A percentile compares a stretch with the other conserved stretches of the same genome.
phyloP scores from a whole-genome alignment of 192 early-diverging fungal species.

The Coemansia reversa region DNA sequence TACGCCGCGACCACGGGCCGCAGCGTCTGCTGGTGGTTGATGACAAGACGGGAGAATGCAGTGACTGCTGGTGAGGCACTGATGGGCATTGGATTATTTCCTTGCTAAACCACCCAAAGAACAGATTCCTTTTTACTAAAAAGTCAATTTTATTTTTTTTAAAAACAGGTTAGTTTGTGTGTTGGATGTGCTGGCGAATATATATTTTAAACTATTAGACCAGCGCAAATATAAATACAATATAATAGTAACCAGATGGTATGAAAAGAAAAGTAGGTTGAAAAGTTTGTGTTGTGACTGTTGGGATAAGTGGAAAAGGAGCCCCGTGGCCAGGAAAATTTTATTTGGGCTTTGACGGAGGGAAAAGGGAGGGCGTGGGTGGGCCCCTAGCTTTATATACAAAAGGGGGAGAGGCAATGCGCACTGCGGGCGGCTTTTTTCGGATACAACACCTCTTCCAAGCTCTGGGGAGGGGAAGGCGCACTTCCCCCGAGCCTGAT shows the following conservation, averaged over 20 bases:
- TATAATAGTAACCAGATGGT: not conserved
- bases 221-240: not conserved
- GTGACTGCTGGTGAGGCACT: conserved; percentile 25
- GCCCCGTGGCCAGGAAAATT: not conserved
- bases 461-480: conserved; percentile 1
- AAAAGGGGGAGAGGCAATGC: not conserved
- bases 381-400: not conserved
- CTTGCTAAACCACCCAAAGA: conserved; percentile 4
- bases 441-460: not conserved
- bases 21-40: not conserved
- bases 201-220: not conserved
- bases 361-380: conserved; percentile 4
- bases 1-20: conserved; percentile 21
- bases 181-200: too few species aligned
- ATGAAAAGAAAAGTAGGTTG: not conserved
- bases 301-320: not conserved
- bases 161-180: too few species aligned
- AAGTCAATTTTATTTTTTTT: too few species aligned
- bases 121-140: not conserved
- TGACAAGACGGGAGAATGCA: conserved; percentile 22
- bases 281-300: not conserved
- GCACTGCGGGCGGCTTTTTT: conserved; percentile 2
- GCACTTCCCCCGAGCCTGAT: not conserved
- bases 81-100: conserved; percentile 28
- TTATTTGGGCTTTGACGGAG: not conserved